Base-by-base conservation (phyloP, 345 rosid species). In the Lenwebbia sp. region DNA sequence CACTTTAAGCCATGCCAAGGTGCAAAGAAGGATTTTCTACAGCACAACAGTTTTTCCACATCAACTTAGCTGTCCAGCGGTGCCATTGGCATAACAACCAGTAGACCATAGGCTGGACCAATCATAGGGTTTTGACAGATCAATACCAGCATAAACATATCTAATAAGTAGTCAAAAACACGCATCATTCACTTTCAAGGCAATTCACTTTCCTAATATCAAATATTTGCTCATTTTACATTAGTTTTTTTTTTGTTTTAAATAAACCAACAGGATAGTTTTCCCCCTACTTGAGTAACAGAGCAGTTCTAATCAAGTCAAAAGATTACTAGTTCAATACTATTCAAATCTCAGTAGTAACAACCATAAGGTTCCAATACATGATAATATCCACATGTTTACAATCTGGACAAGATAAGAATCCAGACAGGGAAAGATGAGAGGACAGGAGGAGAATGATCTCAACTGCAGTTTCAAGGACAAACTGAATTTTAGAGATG, bases 41-140 rank as follows among this genome's bases (percentile, higher is more conserved):
- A 4, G 57, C 55, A 17, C 49, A 49, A 15, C 40, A 85, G 55
- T 85, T 85, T 44, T 84, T 85, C 86, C 86, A 28, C 23, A 17
- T 76, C 82, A 85, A 85, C 86, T 65, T 85, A 85, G 86, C 55
- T 65, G 13, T 52, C 76, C 33, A 44, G 44, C 53, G 25, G 54
- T 84, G 86, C 81, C 25, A 58, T 44, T 25, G 86, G 86, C 86
- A 84, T 84, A 84, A 84, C 86, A 84, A 58, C n/a, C 37, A 26
- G 53, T 84, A 58, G 76, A 84, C 82, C 74, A 84, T 23, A 84
- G 81, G 30, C 49, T 84, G 47, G 28, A 5, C 86, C 86, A 44
- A 26, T n/a, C 51, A 37, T 70, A 70, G 47, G 41, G 23, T 70
- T 70, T 62, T 10, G 21, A 70, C 47, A 10, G 81, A 70, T 70